Evolutionary conservation across 208 protist genomes (phyloP).

Genomic region (Novymonas esmeraldas): DNA sequence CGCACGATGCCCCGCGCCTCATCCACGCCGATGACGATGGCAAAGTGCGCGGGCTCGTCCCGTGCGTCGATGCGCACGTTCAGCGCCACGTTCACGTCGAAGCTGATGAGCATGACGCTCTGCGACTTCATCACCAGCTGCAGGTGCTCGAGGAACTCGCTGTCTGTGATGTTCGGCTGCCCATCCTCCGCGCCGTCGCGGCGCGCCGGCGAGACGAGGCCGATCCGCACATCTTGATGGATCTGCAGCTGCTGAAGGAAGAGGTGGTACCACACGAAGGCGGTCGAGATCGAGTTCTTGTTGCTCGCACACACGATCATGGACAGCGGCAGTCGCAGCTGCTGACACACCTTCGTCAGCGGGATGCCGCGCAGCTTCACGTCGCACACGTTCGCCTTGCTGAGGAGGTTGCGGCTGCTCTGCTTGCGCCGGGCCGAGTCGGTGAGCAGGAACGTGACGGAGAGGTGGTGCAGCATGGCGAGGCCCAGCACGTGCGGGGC

Average conservation of each 20-base stretch:
- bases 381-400: constrained; percentile 74
- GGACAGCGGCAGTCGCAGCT: constrained; percentile 78
- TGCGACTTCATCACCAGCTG: constrained; percentile 53
- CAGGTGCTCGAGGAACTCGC: constrained; percentile 80
- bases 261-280: constrained; percentile 78
- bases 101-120: constrained; percentile 90
- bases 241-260: constrained; percentile 84
- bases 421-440: constrained; percentile 64
- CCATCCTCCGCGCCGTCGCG: constrained; percentile 83
- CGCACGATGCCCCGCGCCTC: constrained; percentile 68
- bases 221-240: constrained; percentile 60
- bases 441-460: constrained; percentile 69
- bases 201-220: constrained; percentile 65
- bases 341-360: constrained; percentile 83
- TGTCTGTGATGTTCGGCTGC: constrained; percentile 81
- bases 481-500: constrained; percentile 87
- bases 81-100: constrained; percentile 84
- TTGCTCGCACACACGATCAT: constrained; percentile 76
- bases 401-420: constrained; percentile 59
- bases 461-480: constrained; percentile 90
- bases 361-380: constrained; percentile 89
- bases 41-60: constrained; percentile 82
- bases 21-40: constrained; percentile 88
- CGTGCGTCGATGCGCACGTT: constrained; percentile 73
- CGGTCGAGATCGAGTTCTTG: constrained; percentile 56